Base-by-base conservation (phyloP, 2,329 filamentous ascomycete genomes). In the Pezizomycotina sp. region DNA sequence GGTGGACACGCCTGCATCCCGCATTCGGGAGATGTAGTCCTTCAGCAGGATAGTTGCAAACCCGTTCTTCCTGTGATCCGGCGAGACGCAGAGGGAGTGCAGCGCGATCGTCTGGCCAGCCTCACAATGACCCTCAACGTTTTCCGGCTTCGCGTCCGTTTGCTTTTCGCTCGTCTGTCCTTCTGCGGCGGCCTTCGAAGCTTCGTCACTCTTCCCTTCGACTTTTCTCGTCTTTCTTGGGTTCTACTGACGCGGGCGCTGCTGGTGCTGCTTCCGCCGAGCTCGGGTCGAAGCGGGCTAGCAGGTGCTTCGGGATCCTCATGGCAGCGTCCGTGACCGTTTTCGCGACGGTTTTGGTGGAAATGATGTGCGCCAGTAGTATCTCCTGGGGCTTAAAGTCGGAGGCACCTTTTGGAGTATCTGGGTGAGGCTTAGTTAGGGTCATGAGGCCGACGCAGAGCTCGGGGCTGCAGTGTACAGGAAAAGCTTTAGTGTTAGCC, bases 351-450 rank as follows among this genome's bases (percentile, higher is more conserved):
- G 41, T 39, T 16, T 44, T 44, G 5, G 41, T 40, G 3, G 36
- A 36, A n/a, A 27, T 40, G 10, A 44, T 40, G 36, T 39, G 39
- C 4, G 28, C 41, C 12, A 44, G 28, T 6, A 44, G 15, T 6
- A 44, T 37, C 10, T 44, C 41, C 25, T 40, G 39, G 4, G 41
- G 41, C 19, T 44, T 36, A 35, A 44, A 44, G 15, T 40, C 41
- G 3, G 41, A 44, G 4, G 40, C 29, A 4, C 41, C 41, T 21
- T 40, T 39, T 8, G 41, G 41, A 13, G 41, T 44, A 20, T 44
- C 41, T 8, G 41, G 41, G 30, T 44, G 41, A 12, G 41, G 41
- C 26, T 44, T 44, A 2, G 41, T 35, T 8, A 40, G 10, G 9
- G 41, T 44, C 14, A 44, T 39, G 10, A 44, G 32, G 3, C 41